phyloP scores from a whole-genome alignment of 1,284 basidiomycete species.

The Pseudozyma hubeiensis region DNA sequence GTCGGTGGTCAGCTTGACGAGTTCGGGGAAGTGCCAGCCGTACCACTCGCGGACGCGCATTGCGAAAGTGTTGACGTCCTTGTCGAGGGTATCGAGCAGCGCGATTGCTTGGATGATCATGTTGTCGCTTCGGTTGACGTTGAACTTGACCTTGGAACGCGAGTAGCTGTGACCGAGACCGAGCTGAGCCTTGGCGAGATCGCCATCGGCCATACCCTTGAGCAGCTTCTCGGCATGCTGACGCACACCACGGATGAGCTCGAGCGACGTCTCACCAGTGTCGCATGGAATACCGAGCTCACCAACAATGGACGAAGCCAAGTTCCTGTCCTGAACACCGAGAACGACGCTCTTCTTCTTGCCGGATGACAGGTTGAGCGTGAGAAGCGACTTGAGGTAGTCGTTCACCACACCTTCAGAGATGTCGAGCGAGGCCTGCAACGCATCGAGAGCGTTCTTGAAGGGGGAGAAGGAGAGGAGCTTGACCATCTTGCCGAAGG shows the following conservation, averaged over 20 bases:
- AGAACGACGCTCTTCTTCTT: conserved; percentile 84
- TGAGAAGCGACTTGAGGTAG: conserved; percentile 85
- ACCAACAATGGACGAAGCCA: conserved; percentile 85
- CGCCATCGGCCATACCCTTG: conserved; percentile 84
- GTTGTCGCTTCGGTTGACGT: conserved; percentile 98
- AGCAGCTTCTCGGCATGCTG: conserved; percentile 91
- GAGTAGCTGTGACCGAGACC: conserved; percentile 98
- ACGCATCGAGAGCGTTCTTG: conserved; percentile 91
- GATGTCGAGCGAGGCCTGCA: conserved; percentile 96
- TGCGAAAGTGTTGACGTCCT: conserved; percentile 98
- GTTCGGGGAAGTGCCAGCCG: conserved; percentile 99
- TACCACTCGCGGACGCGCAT: conserved; percentile 99
- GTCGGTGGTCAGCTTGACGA: conserved; percentile 92
- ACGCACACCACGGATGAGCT: conserved; percentile 92
- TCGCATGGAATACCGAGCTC: conserved; percentile 84
- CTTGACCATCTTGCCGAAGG: conserved; percentile 94
- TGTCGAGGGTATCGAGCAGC: conserved; percentile 97
- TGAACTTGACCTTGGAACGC: conserved; percentile 94
- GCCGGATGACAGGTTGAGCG: conserved; percentile 83
- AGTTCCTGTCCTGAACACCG: conserved; percentile 82
- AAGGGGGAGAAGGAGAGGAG: conserved; percentile 93
- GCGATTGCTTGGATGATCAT: conserved; percentile 99
- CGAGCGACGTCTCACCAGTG: conserved; percentile 85
- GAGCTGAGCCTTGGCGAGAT: conserved; percentile 86
- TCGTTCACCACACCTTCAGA: conserved; percentile 94